phyloP scores from a whole-genome alignment of 1,284 basidiomycete genomes.

The Psilocybe mexicana region DNA sequence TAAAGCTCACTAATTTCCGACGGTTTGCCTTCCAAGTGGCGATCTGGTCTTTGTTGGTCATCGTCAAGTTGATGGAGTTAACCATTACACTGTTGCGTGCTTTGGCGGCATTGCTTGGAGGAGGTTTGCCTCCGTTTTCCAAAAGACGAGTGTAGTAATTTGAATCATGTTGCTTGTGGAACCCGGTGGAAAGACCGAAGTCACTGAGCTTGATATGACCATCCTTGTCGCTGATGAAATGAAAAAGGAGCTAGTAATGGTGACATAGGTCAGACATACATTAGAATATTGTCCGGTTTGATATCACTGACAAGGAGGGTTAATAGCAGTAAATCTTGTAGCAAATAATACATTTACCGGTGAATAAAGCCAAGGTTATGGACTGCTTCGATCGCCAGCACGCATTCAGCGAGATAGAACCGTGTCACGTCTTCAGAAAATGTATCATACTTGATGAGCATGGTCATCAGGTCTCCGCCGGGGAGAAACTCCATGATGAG shows the following conservation, averaged over 20 bases:
- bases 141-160: slow-evolving; percentile 85
- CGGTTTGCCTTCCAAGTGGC: slow-evolving; percentile 99
- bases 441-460: slow-evolving; percentile 99
- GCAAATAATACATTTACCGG: slow-evolving; percentile 45
- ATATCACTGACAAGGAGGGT: slow-evolving; percentile 65
- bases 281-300: slow-evolving; percentile 94
- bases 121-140: slow-evolving; percentile 42
- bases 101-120: slow-evolving; percentile 35
- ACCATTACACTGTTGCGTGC: slow-evolving; percentile 82
- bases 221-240: slow-evolving; percentile 74
- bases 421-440: slow-evolving; percentile 98
- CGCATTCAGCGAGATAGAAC: slow-evolving; percentile 96
- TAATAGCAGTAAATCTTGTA: background rate
- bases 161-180: slow-evolving; percentile 93
- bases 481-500: slow-evolving; percentile 99
- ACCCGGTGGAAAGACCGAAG: slow-evolving; percentile 93
- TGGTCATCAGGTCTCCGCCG: slow-evolving; percentile 98
- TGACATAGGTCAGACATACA: slow-evolving; percentile 33
- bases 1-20: slow-evolving; percentile 76
- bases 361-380: slow-evolving; percentile 95
- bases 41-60: slow-evolving; percentile 88
- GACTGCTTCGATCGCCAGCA: slow-evolving; percentile 87
- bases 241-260: background rate
- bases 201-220: slow-evolving; percentile 96
- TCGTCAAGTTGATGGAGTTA: slow-evolving; percentile 90